Base-by-base conservation (phyloP, 2,329 filamentous ascomycete species). In the Pseudopithomyces maydicus region DNA sequence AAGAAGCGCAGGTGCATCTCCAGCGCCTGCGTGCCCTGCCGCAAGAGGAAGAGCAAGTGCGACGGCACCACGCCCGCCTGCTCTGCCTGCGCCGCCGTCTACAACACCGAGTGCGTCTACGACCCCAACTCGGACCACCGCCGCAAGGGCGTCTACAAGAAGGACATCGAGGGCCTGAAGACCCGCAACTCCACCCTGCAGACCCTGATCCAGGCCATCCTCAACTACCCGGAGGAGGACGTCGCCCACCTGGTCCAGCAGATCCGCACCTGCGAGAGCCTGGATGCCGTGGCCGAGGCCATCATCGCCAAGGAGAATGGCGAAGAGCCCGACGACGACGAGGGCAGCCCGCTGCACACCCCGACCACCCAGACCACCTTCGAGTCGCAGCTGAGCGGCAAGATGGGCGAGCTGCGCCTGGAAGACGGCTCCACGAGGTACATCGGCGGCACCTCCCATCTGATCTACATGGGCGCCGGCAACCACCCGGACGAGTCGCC, bases 51-150 rank as follows among this genome's bases (percentile, higher is more conserved):
- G 68, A 74, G 69, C 52, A 77, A 78, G 84, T 98, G 94, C 76
- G 94, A 98, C 76, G 94, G 94, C 57, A 93, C 92, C 54, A 82
- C 90, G 5, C 94, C 94, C 6, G 93, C 91, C 67, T 98, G 95
- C 74, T 94, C 94, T 7, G 94, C 95, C n/a, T 99, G 95, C 77
- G 88, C 91, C 60, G 96, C 92, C 66, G 94, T 98, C 53, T 98
- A 99, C 73, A 86, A 87, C 59, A 95, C 91, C 47, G 87, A 90
- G 78, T 97, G 95, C 75, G 84, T 97, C 63, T 98, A 98, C 81
- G 94, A 98, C 72, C 94, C 93, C 3, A 96, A 93, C 72, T 97
- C 93, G 56, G 95, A 99, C 75, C 93, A 97, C 75, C 90, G 95
- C 48, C 89, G 95, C 49, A 98, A 98, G 75, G 95, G 95, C 58